Evolutionary conservation across 2,329 filamentous ascomycete species (phyloP).

Genomic region (Beauveria bassiana): DNA sequence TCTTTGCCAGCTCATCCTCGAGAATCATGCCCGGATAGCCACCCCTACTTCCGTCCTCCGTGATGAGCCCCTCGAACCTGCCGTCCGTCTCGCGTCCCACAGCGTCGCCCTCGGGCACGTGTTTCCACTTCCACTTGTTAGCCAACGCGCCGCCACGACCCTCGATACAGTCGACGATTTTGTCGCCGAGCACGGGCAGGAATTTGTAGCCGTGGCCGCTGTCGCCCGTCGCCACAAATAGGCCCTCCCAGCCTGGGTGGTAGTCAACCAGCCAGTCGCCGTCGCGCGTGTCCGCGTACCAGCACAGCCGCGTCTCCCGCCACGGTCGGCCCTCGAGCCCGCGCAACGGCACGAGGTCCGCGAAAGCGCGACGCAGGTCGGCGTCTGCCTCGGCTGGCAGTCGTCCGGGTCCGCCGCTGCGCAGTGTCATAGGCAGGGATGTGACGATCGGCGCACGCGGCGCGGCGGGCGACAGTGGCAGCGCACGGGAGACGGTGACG

Average conservation of each 20-base stretch:
- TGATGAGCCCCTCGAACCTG: slow-evolving; percentile 33
- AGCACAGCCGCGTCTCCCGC: slow-evolving; percentile 57
- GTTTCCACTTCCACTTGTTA: slow-evolving; percentile 57
- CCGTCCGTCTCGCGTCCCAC: slow-evolving; percentile 27
- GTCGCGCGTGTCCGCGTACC: slow-evolving; percentile 67
- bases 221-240: slow-evolving; percentile 56
- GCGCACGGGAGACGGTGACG: slow-evolving; percentile 25
- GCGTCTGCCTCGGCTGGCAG: slow-evolving; percentile 54
- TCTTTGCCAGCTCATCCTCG: slow-evolving; percentile 32
- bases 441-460: slow-evolving; percentile 24
- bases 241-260: slow-evolving; percentile 51
- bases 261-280: slow-evolving; percentile 66
- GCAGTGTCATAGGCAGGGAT: slow-evolving; percentile 28
- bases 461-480: slow-evolving; percentile 23
- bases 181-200: slow-evolving; percentile 56
- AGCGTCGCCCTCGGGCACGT: slow-evolving; percentile 32
- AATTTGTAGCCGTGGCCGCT: slow-evolving; percentile 65
- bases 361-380: slow-evolving; percentile 54
- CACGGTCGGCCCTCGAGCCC: slow-evolving; percentile 53
- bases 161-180: slow-evolving; percentile 49
- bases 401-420: slow-evolving; percentile 33
- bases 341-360: slow-evolving; percentile 49
- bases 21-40: slow-evolving; percentile 39
- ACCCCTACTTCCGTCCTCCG: slow-evolving; percentile 46
- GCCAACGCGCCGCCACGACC: slow-evolving; percentile 42